Evolutionary conservation across 805 yeast genomes (phyloP).

Genomic region (Kluyveromyces lactis): DNA sequence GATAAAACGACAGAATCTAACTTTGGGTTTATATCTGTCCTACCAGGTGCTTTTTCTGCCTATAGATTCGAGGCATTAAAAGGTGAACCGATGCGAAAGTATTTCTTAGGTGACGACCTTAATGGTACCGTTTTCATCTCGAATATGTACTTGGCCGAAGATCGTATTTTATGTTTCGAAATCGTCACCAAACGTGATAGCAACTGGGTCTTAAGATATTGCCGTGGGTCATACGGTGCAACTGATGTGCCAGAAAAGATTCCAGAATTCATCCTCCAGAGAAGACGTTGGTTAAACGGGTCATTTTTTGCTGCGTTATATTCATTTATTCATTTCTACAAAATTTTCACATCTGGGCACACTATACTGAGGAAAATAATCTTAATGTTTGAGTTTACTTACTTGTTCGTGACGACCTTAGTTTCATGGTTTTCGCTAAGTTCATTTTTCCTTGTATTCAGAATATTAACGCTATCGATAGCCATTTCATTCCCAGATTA

Average conservation of each 20-base stretch:
- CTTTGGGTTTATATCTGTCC: constrained; percentile 88
- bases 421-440: constrained; percentile 92
- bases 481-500: constrained; percentile 47
- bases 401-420: constrained; percentile 63
- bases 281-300: constrained; percentile 96
- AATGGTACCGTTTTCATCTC: constrained; percentile 81
- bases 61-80: constrained; percentile 76
- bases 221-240: constrained; percentile 80
- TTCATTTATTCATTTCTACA: constrained; percentile 67
- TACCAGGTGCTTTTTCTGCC: constrained; percentile 97
- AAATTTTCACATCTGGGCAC: constrained; percentile 76
- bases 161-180: constrained; percentile 90
- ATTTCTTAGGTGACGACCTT: constrained; percentile 85
- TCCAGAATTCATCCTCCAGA: constrained; percentile 80
- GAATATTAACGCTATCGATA: constrained; percentile 74
- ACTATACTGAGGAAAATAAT: constrained; percentile 55
- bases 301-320: constrained; percentile 92
- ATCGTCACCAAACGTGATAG: constrained; percentile 74
- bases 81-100: constrained; percentile 81
- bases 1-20: constrained; percentile 95
- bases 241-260: constrained; percentile 92
- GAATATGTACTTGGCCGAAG: constrained; percentile 96
- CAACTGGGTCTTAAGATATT: constrained; percentile 76
- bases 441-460: constrained; percentile 81
- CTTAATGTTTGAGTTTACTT: constrained; percentile 69